phyloP scores from a whole-genome alignment of 1,284 basidiomycete species.

The Sporisorium exsertum region DNA sequence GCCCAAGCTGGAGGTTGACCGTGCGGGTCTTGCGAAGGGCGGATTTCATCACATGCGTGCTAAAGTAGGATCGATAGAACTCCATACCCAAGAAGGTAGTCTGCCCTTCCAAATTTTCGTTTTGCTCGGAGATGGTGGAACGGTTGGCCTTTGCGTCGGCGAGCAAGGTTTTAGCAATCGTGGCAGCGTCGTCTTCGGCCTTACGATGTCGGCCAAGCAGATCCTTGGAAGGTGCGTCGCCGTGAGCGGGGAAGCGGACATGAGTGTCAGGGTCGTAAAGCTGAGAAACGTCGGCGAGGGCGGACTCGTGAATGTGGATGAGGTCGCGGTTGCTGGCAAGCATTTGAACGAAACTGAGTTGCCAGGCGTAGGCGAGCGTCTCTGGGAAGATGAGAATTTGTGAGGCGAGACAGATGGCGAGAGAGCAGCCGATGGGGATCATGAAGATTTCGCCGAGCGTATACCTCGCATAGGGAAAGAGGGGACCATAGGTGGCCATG shows the following conservation, averaged over 20 bases:
- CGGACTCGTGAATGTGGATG: slow-evolving; percentile 22
- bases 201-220: slow-evolving; percentile 19
- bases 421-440: slow-evolving; percentile 44
- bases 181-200: slow-evolving; percentile 31
- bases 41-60: slow-evolving; percentile 68
- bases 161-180: slow-evolving; percentile 15
- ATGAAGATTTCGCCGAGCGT: slow-evolving; percentile 72
- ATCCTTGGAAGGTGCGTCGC: slow-evolving; percentile 15
- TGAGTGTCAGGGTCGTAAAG: slow-evolving; percentile 4
- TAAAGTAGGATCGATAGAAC: slow-evolving; percentile 70
- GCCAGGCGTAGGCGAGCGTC: slow-evolving; percentile 75
- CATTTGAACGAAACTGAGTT: slow-evolving; percentile 65
- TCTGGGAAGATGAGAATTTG: slow-evolving; percentile 80
- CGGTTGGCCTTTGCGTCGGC: slow-evolving; percentile 25
- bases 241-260: slow-evolving; percentile 1
- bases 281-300: slow-evolving; percentile 22
- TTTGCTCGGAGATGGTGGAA: slow-evolving; percentile 22
- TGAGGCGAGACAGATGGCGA: slow-evolving; percentile 49
- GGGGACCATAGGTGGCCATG: slow-evolving; percentile 71
- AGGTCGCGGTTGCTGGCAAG: slow-evolving; percentile 25
- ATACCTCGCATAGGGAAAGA: slow-evolving; percentile 78
- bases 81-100: slow-evolving; percentile 68
- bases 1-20: slow-evolving; percentile 32
- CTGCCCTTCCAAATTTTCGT: slow-evolving; percentile 28
- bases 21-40: slow-evolving; percentile 35